phyloP scores from a whole-genome alignment of 768 basidiomycete genomes.

The Wakefieldia striispora region DNA sequence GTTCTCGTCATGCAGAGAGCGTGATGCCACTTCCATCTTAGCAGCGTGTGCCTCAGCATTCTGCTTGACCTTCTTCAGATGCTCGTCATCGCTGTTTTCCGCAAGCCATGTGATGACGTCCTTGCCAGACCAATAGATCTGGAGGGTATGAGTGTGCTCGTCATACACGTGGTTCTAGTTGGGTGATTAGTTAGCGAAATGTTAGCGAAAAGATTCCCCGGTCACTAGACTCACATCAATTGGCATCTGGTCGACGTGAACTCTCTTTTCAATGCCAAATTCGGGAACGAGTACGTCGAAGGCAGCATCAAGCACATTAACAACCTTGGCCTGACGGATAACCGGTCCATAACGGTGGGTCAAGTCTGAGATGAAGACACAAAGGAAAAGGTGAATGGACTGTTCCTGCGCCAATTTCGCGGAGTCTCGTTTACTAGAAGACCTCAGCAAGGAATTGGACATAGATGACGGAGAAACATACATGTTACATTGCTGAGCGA shows the following conservation, averaged over 20 bases:
- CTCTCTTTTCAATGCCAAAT: constrained; percentile 98
- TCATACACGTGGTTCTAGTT: constrained; percentile 90
- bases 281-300: constrained; percentile 96
- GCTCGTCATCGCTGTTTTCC: constrained; percentile 94
- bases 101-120: constrained; percentile 96
- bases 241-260: constrained; percentile 99
- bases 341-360: constrained; percentile 96
- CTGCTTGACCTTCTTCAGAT: constrained; percentile 91
- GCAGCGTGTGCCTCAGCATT: constrained; percentile 87
- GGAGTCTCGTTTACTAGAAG: constrained; percentile 80
- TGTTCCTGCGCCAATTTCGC: constrained; percentile 93
- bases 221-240: constrained; percentile 66
- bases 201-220: neutral
- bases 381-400: constrained; percentile 92
- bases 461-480: constrained; percentile 36
- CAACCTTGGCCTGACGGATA: constrained; percentile 90
- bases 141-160: constrained; percentile 87
- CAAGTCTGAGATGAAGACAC: constrained; percentile 90
- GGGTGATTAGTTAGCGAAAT: too few relatives aligned
- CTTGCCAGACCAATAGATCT: constrained; percentile 93
- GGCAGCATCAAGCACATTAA: constrained; percentile 94
- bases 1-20: constrained; percentile 82
- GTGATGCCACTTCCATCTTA: constrained; percentile 89
- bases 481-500: constrained; percentile 98
- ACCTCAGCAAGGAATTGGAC: neutral